Base-by-base conservation (phyloP, 768 basidiomycete species). In the Termitomyces sp. region DNA sequence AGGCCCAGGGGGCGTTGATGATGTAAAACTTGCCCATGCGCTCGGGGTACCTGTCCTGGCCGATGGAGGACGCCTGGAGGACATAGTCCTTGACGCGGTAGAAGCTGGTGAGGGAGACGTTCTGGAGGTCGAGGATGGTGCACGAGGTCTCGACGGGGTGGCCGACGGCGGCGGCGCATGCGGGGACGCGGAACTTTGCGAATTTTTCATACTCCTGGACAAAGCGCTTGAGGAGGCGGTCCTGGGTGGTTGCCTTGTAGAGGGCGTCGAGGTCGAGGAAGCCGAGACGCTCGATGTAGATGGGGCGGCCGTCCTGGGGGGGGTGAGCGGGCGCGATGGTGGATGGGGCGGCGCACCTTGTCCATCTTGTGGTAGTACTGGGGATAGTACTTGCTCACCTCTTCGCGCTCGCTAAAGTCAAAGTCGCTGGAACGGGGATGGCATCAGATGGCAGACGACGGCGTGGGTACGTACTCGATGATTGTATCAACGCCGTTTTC, bases 21-120 rank as follows among this genome's bases (percentile, higher is more conserved):
- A 99, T 94, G 79, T 92, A 99, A 78, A 99, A 98, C 70, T 92
- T 92, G 77, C 96, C 96, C 96, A 98, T 93, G 64, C 81, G 84
- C 72, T 96, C 92, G 1, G 94, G 92, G 73, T 94, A 98, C 64
- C 90, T 81, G 76, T 98, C 83, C 73, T 98, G 95, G 6, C 93
- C 92, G 71, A 99, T 87, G 29, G 71, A 68, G 0, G 88, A 75
- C 0, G 94, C 91, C 28, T 82, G 71, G 60, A 78, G 81, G 39
- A 98, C 87, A 77, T 94, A 96, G 74, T 92, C 90, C 76, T 92
- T 94, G 75, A 98, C 94, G 66, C 82, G 83, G 72, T 87, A 93
- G 69, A 98, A 98, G 69, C 83, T 85, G 60, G 81, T 72, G 61
- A 98, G 68, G 48, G 81, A 77, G 37, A 89, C 86, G 65, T 78